Conservation (phyloP, 2,329 filamentous ascomycete genomes). For the Xylaria sp. region DNA sequence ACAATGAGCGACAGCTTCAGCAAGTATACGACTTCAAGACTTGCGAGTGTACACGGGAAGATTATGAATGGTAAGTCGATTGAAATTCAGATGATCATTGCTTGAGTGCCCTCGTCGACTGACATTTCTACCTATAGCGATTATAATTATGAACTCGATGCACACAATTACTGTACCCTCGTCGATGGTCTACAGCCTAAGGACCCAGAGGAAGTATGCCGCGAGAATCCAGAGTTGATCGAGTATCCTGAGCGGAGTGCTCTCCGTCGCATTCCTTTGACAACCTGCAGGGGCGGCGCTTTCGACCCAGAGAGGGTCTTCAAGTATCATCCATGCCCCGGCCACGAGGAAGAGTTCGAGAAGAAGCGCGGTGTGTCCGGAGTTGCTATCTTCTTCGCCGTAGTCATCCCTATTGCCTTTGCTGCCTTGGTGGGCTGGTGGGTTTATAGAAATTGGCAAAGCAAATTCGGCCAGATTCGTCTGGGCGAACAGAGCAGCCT, state of each 20-base stretch:
- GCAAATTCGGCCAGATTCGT: conserved; percentile 90
- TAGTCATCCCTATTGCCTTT: conserved; percentile 74
- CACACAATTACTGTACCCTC: conserved; percentile 76
- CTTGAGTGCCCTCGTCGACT: conserved; percentile 31
- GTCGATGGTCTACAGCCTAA: conserved; percentile 73
- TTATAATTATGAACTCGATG: conserved; percentile 87
- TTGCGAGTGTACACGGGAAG: conserved; percentile 81
- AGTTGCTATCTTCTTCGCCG: conserved; percentile 81
- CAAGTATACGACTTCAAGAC: conserved; percentile 76
- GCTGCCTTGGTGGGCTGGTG: conserved; percentile 81
- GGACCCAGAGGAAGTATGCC: conserved; percentile 57
- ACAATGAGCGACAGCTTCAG: conserved; percentile 75
- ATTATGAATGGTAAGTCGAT: conserved; percentile 85
- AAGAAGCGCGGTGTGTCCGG: conserved; percentile 72
- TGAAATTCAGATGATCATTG: background rate
- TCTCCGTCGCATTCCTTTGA: conserved; percentile 87
- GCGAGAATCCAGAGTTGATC: conserved; percentile 67
- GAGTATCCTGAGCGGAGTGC: conserved; percentile 87
- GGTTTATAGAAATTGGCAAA: conserved; percentile 82
- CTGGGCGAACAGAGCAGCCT: conserved; percentile 75
- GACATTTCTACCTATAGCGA: conserved; percentile 61
- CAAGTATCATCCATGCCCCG: conserved; percentile 69
- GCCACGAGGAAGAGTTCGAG: conserved; percentile 82
- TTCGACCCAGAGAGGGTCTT: conserved; percentile 73
- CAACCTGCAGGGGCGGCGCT: conserved; percentile 78